phyloP scores from a whole-genome alignment of 371 early-diverging fungal genomes.

The Mortierella sp. region DNA sequence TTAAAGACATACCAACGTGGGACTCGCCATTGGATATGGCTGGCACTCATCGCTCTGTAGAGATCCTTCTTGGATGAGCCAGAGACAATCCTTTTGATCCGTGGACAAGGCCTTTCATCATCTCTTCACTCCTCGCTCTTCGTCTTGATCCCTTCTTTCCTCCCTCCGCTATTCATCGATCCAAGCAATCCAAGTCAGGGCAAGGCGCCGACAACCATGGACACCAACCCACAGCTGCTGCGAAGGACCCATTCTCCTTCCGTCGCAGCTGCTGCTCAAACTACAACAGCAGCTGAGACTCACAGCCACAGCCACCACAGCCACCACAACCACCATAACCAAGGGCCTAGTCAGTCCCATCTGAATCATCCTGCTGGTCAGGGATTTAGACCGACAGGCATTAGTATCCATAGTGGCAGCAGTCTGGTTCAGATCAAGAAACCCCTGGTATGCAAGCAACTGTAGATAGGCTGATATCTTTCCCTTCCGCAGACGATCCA shows the following conservation, averaged over 20 bases:
- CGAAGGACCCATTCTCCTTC: constrained; percentile 50
- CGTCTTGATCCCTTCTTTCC: neutral
- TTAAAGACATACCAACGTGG: constrained; percentile 1
- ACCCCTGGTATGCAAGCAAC: constrained; percentile 21
- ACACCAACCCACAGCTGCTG: constrained; percentile 41
- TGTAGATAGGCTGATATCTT: too few relatives aligned
- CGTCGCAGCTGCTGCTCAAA: constrained; percentile 34
- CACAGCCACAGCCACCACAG: constrained; percentile 20
- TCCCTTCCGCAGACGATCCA: too few relatives aligned
- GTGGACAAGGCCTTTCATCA: neutral
- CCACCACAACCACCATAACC: constrained; percentile 14
- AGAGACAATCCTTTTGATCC: constrained; percentile 1
- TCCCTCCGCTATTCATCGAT: neutral
- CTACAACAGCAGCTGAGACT: constrained; percentile 34
- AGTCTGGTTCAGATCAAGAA: constrained; percentile 21
- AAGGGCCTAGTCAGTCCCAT: constrained; percentile 19
- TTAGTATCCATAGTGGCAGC: constrained; percentile 14
- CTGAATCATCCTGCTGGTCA: constrained; percentile 9
- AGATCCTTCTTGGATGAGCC: too few relatives aligned
- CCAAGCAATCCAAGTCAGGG: neutral
- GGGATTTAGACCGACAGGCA: constrained; percentile 22
- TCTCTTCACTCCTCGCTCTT: neutral
- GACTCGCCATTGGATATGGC: too few relatives aligned
- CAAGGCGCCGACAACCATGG: constrained; percentile 19
- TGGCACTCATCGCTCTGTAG: too few relatives aligned